phyloP scores from a whole-genome alignment of 2,329 filamentous ascomycete genomes.

The Periglandula ipomoeae region DNA sequence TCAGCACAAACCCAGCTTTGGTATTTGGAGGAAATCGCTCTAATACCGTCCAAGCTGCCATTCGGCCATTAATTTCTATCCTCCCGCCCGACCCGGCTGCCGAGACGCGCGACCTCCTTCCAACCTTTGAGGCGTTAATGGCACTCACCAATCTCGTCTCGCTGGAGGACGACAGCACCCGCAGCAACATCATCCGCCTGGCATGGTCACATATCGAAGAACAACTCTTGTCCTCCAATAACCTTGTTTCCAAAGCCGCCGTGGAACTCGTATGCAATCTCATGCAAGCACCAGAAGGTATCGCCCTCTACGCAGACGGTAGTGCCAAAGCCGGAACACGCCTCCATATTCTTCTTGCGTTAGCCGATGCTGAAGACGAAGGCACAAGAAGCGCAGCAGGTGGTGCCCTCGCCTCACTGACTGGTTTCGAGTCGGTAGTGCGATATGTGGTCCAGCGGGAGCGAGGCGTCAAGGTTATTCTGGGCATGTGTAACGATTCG shows the following conservation, averaged over 20 bases:
- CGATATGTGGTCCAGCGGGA: slow-evolving; percentile 60
- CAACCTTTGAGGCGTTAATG: slow-evolving; percentile 82
- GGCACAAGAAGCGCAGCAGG: slow-evolving; percentile 76
- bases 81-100: slow-evolving; percentile 54
- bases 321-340: slow-evolving; percentile 60
- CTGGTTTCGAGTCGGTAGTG: slow-evolving; percentile 67
- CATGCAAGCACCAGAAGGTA: slow-evolving; percentile 57
- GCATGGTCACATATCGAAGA: slow-evolving; percentile 76
- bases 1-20: slow-evolving; percentile 74
- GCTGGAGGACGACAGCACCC: slow-evolving; percentile 56
- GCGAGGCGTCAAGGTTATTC: slow-evolving; percentile 64
- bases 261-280: slow-evolving; percentile 91
- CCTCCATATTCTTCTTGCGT: slow-evolving; percentile 74
- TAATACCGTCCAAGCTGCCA: slow-evolving; percentile 66
- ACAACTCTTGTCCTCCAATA: slow-evolving; percentile 67
- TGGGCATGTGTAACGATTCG: slow-evolving; percentile 70
- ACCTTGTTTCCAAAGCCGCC: slow-evolving; percentile 68
- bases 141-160: slow-evolving; percentile 92
- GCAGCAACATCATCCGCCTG: slow-evolving; percentile 60
- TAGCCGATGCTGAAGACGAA: slow-evolving; percentile 77
- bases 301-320: slow-evolving; percentile 60
- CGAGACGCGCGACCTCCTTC: slow-evolving; percentile 68
- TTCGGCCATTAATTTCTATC: slow-evolving; percentile 71
- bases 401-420: slow-evolving; percentile 78
- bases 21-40: slow-evolving; percentile 74